Evolutionary conservation across 306 rosid genomes (phyloP).

Genomic region (Vigna angularis): DNA sequence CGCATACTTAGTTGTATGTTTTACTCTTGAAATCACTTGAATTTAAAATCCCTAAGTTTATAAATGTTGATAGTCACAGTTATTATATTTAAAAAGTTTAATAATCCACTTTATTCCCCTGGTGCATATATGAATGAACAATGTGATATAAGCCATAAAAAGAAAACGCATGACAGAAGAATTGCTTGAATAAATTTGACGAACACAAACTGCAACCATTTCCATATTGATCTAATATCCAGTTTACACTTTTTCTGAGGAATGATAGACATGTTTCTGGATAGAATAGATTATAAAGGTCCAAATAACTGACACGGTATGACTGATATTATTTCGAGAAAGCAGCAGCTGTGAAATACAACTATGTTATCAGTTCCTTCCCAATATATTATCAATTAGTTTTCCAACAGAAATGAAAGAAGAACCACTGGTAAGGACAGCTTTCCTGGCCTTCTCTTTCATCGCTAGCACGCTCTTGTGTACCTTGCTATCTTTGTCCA

Average conservation of each 20-base stretch:
- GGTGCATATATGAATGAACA: not conserved
- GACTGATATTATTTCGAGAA: constrained; percentile 7
- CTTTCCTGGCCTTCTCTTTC: constrained; percentile 56
- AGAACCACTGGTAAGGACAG: constrained; percentile 57
- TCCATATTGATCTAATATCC: not conserved
- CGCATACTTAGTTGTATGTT: not conserved
- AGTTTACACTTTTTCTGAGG: not conserved
- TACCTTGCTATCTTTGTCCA: constrained; percentile 50
- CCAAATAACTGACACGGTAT: not conserved
- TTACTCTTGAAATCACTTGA: not conserved
- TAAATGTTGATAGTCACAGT: not conserved
- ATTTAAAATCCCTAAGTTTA: not conserved
- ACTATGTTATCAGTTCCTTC: constrained; percentile 10
- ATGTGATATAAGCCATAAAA: not conserved
- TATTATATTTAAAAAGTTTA: not conserved
- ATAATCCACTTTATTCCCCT: constrained; percentile 1
- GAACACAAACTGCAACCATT: constrained; percentile 17
- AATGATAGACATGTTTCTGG: constrained; percentile 15
- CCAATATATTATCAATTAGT: constrained; percentile 48
- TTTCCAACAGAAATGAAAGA: constrained; percentile 43
- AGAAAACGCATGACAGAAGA: not conserved
- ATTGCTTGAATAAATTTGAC: not conserved
- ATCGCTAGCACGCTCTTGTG: constrained; percentile 61
- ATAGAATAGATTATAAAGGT: not conserved
- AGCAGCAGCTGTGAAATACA: constrained; percentile 12